A percentile compares a stretch with the other conserved stretches of the same genome.
Conservation (phyloP, 2,329 filamentous ascomycete genomes). For the Epichloe scottii region DNA sequence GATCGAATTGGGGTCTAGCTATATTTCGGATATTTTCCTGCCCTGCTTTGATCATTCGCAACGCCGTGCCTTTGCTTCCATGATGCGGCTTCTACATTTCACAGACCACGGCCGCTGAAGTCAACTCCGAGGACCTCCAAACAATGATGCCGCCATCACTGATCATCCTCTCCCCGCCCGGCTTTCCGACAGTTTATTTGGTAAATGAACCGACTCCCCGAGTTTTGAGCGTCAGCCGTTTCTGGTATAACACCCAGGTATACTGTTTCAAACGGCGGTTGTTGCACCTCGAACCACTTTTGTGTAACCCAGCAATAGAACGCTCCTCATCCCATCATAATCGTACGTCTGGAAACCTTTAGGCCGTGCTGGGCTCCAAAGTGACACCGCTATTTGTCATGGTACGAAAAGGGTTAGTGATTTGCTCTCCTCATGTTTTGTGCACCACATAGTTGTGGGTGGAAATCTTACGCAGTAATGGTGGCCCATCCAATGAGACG, state of each 20-base stretch:
- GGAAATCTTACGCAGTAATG: conserved; percentile 51
- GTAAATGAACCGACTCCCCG: background rate
- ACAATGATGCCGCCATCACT: background rate
- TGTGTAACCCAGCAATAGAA: background rate
- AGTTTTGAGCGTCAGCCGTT: background rate
- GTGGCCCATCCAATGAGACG: conserved; percentile 86
- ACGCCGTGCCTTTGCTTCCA: background rate
- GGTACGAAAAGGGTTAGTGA: background rate
- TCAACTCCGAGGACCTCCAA: background rate
- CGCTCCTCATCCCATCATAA: conserved; percentile 5
- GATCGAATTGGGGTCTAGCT: conserved; percentile 10
- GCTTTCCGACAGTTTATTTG: background rate
- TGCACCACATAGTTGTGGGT: background rate
- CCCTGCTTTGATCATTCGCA: conserved; percentile 2
- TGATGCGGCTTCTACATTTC: background rate
- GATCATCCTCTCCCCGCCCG: background rate
- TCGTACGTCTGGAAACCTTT: conserved; percentile 11
- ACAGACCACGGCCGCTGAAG: background rate
- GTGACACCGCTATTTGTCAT: conserved; percentile 35
- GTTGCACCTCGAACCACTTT: background rate
- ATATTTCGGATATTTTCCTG: conserved; percentile 7
- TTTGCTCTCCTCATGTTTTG: background rate
- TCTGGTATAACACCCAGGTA: background rate
- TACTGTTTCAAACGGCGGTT: background rate
- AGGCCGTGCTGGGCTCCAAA: conserved; percentile 36